Percentiles rank a stretch among this genome's conserved stretches.
These are phyloP conservation scores for Mycena galopus DNA, from an alignment of 768 basidiomycete species.

Conservation along the genomic window DNA sequence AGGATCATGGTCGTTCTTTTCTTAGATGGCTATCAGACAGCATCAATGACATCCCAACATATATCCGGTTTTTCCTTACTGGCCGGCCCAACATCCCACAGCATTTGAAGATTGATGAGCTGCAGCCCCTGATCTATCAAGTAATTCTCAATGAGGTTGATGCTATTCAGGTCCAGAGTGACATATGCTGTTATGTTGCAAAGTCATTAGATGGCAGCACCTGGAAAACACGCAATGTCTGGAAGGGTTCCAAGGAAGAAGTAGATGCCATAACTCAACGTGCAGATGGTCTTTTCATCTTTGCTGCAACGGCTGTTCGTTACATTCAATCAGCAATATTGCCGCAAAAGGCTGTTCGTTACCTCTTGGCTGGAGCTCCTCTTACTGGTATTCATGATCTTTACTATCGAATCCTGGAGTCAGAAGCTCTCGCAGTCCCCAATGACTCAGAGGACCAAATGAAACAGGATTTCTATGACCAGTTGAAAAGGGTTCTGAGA, in stretches of 20 bases:
- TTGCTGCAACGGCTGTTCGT: not conserved
- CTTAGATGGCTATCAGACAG: not conserved
- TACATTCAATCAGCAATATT: not conserved
- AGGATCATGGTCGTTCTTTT: not conserved
- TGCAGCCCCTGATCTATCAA: not conserved
- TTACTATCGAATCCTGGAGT: too few species aligned
- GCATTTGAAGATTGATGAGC: not conserved
- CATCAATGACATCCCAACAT: not conserved
- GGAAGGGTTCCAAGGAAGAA: not conserved
- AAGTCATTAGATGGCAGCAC: not conserved
- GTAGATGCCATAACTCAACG: not conserved
- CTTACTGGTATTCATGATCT: too few species aligned
- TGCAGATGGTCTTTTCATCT: not conserved
- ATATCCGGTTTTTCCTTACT: slow-evolving; percentile 4
- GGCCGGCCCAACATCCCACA: not conserved
- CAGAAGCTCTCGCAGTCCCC: too few species aligned
- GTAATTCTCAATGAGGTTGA: too few species aligned
- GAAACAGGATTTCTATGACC: too few species aligned
- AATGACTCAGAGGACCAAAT: too few species aligned
- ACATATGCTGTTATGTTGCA: not conserved
- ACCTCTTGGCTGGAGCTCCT: not conserved
- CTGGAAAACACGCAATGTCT: not conserved
- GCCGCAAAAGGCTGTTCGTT: not conserved
- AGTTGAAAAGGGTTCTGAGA: too few species aligned
- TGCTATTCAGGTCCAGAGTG: not conserved